Evolutionary conservation across 2,329 filamentous ascomycete species (phyloP).

Genomic region (Penicillium sp.): DNA sequence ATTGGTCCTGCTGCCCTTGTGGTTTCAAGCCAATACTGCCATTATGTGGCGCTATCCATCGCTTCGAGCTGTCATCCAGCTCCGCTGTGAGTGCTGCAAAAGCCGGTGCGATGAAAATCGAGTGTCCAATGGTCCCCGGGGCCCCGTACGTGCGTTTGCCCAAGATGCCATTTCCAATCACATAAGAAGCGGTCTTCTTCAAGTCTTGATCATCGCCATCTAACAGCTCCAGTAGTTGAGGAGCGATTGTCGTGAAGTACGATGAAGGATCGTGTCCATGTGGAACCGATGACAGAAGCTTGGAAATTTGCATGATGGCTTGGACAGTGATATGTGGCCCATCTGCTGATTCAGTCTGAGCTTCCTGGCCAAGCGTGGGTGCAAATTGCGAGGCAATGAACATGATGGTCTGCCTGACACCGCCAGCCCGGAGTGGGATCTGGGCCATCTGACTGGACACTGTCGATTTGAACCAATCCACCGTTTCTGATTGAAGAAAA

Average conservation of each 20-base stretch:
- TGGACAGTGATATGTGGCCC: slow-evolving; percentile 41
- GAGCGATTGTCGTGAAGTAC: slow-evolving; percentile 38
- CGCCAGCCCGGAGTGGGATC: slow-evolving; percentile 37
- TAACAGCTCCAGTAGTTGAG: slow-evolving; percentile 38
- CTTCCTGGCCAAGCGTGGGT: slow-evolving; percentile 34
- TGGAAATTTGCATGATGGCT: slow-evolving; percentile 42
- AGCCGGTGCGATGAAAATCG: slow-evolving; percentile 39
- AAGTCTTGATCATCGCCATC: slow-evolving; percentile 39
- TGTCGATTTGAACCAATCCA: slow-evolving; percentile 36
- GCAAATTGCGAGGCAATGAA: slow-evolving; percentile 42
- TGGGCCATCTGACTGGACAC: slow-evolving; percentile 36
- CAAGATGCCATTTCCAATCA: slow-evolving; percentile 41
- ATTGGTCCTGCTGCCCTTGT: not conserved
- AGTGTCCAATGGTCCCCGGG: slow-evolving; percentile 38
- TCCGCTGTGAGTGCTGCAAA: slow-evolving; percentile 35
- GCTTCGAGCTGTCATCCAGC: slow-evolving; percentile 20
- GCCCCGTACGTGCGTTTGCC: slow-evolving; percentile 38
- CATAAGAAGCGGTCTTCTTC: slow-evolving; percentile 40
- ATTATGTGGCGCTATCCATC: slow-evolving; percentile 28
- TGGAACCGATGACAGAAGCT: slow-evolving; percentile 40
- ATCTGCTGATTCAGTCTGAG: slow-evolving; percentile 24
- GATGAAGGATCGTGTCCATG: slow-evolving; percentile 30
- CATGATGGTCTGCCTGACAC: slow-evolving; percentile 40
- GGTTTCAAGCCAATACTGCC: slow-evolving; percentile 12
- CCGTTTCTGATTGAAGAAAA: slow-evolving; percentile 35